Evolutionary conservation across 2,329 filamentous ascomycete species (phyloP), one percentile per base, ranked within the genome.

Genomic region (Calonectria pseudoreteaudii): DNA sequence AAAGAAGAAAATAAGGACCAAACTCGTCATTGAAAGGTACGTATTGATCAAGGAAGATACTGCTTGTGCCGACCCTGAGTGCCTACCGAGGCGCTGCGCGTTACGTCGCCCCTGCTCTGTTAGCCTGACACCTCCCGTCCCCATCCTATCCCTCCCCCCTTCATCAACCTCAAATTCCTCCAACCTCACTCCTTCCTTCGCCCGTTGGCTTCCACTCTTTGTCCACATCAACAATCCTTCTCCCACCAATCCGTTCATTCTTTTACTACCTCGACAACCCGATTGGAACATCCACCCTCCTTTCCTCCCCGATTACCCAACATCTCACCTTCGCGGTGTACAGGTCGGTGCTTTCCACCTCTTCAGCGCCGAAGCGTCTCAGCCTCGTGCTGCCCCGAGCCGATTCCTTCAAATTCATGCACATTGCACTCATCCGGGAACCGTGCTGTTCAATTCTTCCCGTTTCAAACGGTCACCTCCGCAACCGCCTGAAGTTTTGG

Each of bases 11-110:
- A 74, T 66, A 75, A 77, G 70, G 74, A 78, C 69, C 72, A 71
- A 74, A 65, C 72, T 74, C 53, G 62, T 75, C 74, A 74, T 68
- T 75, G 74, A 70, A 72, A 79, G 78, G 79, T 80, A 76, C 76
- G 78, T 80, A 76, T 74, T 56, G 68, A 74, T 44, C 20, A 64
- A 68, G 34, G 50, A 53, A 60, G 52, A 38, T 34, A 36, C 47
- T 58, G 68, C 52, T 47, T 56, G 53, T 69, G 69, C 44, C 44
- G n/a, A 47, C 77, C 68, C 47, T 77, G 68, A 73, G 74, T 71
- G 53, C 76, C 74, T 69, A 74, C 74, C 76, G 72, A 76, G 78
- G 75, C 76, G 77, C 72, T 69, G 36, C 44, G 68, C 62, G 68
- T 78, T 73, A 67, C 62, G 67, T 70, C 68, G 74, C 77, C 77